phyloP scores from a whole-genome alignment of 495 filamentous ascomycete species.

The Xylaria longipes region DNA sequence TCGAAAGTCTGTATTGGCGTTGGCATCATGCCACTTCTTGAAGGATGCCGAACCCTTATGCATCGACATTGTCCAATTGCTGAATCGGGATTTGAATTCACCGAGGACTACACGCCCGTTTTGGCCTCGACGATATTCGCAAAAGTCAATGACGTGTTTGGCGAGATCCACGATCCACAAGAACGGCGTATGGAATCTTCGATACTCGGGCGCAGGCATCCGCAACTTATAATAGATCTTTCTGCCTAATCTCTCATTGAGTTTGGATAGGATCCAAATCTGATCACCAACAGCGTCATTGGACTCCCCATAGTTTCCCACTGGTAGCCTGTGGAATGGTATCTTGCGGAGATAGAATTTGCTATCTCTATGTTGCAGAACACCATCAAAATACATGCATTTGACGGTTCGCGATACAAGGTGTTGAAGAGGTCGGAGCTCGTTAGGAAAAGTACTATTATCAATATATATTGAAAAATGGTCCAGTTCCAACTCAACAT shows the following conservation, averaged over 20 bases:
- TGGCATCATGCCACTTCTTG: constrained; percentile 55
- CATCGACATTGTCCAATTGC: constrained; percentile 54
- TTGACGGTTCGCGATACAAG: constrained; percentile 46
- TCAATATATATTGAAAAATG: constrained; percentile 59
- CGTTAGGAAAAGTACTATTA: constrained; percentile 41
- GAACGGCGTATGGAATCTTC: constrained; percentile 63
- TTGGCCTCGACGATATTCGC: constrained; percentile 40
- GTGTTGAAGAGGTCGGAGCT: constrained; percentile 61
- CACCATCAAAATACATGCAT: constrained; percentile 64
- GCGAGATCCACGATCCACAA: constrained; percentile 70
- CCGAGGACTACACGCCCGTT: constrained; percentile 48
- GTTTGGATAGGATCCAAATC: constrained; percentile 66
- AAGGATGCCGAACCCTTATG: constrained; percentile 50
- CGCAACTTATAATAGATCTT: constrained; percentile 68
- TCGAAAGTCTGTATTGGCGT: constrained; percentile 63
- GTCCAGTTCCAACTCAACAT: constrained; percentile 56
- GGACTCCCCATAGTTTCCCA: constrained; percentile 67
- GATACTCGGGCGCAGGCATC: constrained; percentile 62
- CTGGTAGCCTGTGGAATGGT: constrained; percentile 62
- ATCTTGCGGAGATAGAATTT: constrained; percentile 58
- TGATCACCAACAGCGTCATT: constrained; percentile 54
- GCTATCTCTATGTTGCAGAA: constrained; percentile 53
- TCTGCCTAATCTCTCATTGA: constrained; percentile 33
- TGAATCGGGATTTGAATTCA: constrained; percentile 63
- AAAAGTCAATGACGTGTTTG: constrained; percentile 72